Evolutionary conservation across 2,329 filamentous ascomycete genomes (phyloP), one percentile per base, ranked within the genome.

Genomic region (Pseudocercospora fuligena): DNA sequence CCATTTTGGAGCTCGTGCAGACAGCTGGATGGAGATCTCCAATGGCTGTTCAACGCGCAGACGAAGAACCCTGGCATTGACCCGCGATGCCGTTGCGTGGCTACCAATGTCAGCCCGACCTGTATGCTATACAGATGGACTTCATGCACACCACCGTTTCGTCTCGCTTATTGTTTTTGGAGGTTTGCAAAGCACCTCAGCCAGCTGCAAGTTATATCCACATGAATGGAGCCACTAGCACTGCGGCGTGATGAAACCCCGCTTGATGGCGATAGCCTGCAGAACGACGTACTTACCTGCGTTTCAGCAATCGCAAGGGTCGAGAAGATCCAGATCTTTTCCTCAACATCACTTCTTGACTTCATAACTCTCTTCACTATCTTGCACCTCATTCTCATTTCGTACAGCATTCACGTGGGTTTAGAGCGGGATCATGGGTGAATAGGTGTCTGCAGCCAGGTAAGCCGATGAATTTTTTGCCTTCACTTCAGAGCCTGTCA

Each of bases 371-470:
- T 12, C 51, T 54, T 54, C 51, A 54, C 25, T 5, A 27, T 29
- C 25, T 11, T 27, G 27, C 51, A 11, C 23, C 51, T 56, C 7
- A 31, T 33, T 19, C 51, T n/a, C 51, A 56, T 56, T 33, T 56
- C 16, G 16, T 29, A n/a, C 27, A 27, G 51, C 51, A 31, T 56
- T 19, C 51, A 56, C 51, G 12, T n/a, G 23, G 12, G 27, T 12
- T 8, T 31, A 4, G 16, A 25, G 23, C 27, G 16, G 21, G 46
- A 63, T 56, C 61, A 63, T 63, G 61, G 61, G 51, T 57, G 61
- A 63, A 63, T 63, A 63, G 29, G 61, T 29, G 29, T 36, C 21
- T 11, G 12, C 23, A 27, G 51, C 21, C 29, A 57, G 61, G 61
- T 63, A 43, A 63, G 61, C 33, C 46, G 27, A 27, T 5, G 29